Evolutionary conservation across 305 asterid genomes (phyloP).

Genomic region (Rubia occidens): DNA sequence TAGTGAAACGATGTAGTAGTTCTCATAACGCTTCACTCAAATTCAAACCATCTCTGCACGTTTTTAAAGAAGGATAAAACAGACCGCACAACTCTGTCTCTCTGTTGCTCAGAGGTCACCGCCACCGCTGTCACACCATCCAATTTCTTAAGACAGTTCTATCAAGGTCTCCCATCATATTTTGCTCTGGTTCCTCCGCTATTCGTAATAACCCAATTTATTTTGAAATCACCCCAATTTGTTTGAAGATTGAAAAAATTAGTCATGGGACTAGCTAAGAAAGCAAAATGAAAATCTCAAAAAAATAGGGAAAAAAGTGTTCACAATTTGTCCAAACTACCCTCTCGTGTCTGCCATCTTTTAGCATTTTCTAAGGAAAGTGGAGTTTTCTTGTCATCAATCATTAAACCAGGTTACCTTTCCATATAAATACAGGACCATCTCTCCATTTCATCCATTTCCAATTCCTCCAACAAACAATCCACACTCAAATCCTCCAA

Average conservation of each 20-base stretch:
- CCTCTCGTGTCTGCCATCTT: neutral
- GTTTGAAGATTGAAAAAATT: no score
- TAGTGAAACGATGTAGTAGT: no score
- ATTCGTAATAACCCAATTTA: neutral
- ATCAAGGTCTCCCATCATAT: no score
- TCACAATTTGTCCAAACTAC: neutral
- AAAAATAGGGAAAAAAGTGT: neutral
- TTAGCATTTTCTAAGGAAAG: neutral
- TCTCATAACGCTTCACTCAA: no score
- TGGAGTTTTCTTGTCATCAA: constrained; percentile 10
- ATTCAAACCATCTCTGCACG: no score
- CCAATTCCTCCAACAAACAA: neutral
- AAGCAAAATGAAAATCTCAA: no score
- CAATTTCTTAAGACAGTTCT: no score
- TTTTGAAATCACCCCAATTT: neutral
- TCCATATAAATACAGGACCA: constrained; percentile 6
- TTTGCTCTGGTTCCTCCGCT: no score
- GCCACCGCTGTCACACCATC: no score
- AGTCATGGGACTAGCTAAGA: no score
- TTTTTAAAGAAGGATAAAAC: no score
- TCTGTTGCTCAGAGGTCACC: rapidly evolving
- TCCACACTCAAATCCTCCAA: neutral
- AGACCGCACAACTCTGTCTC: no score
- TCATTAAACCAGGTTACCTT: neutral
- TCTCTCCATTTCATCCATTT: neutral